Evolutionary conservation across 768 basidiomycete species (phyloP), one percentile per base, ranked within the genome.

Genomic region (Boletus speciosus): DNA sequence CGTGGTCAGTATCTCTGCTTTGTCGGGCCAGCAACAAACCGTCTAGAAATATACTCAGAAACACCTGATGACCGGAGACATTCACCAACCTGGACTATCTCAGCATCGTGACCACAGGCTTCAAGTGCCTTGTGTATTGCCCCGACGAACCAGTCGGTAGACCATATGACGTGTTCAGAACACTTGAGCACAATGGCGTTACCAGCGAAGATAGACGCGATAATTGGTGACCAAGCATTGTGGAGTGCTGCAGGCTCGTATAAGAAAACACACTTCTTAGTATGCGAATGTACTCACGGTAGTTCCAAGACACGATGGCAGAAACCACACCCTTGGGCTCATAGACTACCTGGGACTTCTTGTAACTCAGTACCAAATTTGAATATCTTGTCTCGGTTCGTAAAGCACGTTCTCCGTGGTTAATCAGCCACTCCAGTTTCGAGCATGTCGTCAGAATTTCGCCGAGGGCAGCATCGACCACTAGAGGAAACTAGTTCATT

Each of bases 251-350:
- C 15, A 45, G 34, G n/a, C 32, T 39, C 11, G n/a, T 32, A 49
- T 58, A 19, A 52, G 43, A 45, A 49, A 44, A 52, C 27, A 31
- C 11, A 5, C 27, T 15, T 5, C 9, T 12, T 11, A 12, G 14
- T 32, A 8, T 21, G 19, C 31, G n/a, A 40, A 70, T 32, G 25
- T 10, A 61, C 81, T 46, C 64, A 93, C 92, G 91, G 68, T 94
- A 94, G 62, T 93, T 94, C 92, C 94, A 98, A 0, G 93, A 95
- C 5, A 98, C 93, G 54, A 96, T 87, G 3, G 85, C 97, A 42
- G 90, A 86, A 14, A 97, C 90, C 1, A 96, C 90, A 25, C 97
- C 97, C 21, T 93, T 79, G 19, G 96, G 96, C 59, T 97, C 92
- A 65, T 91, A 96, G 62, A 90, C 71, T 23, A 95, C 85, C 64